phyloP scores from a whole-genome alignment of 139 green algal species.

The Ettlia oleoabundans region DNA sequence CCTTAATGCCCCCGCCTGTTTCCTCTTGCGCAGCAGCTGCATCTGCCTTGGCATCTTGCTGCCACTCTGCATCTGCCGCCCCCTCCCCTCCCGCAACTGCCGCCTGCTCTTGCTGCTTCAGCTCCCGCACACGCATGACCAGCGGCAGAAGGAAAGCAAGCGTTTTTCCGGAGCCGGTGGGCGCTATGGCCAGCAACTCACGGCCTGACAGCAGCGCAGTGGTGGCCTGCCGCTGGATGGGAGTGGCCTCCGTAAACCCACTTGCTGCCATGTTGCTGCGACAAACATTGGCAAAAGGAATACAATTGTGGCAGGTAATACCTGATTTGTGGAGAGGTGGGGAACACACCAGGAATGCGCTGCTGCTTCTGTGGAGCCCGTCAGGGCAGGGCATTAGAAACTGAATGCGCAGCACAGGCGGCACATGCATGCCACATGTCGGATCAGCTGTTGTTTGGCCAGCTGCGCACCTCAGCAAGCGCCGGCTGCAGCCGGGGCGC shows the following conservation, averaged over 20 bases:
- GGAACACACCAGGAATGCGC: too few relatives aligned
- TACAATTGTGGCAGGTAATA: too few relatives aligned
- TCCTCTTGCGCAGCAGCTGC: background rate
- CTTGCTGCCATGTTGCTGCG: conserved; percentile 46
- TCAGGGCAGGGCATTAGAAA: too few relatives aligned
- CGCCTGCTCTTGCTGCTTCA: conserved; percentile 6
- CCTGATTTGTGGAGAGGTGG: too few relatives aligned
- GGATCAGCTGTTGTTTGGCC: background rate
- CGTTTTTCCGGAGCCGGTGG: conserved; percentile 93
- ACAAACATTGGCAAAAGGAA: background rate
- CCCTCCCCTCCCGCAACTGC: background rate
- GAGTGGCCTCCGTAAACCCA: conserved; percentile 78
- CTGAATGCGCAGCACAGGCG: too few relatives aligned
- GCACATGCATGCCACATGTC: background rate
- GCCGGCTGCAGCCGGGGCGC: background rate
- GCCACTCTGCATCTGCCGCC: background rate
- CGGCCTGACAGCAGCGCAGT: conserved; percentile 68
- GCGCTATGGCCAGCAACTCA: conserved; percentile 87
- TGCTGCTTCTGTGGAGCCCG: too few relatives aligned
- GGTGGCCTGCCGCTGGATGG: conserved; percentile 94
- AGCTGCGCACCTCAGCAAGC: conserved; percentile 10
- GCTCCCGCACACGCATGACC: conserved; percentile 44
- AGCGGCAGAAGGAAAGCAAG: conserved; percentile 93
- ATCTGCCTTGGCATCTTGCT: background rate
- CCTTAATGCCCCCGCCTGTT: conserved; percentile 23